Conservation (phyloP, 352 stramenopile species). For the Phytophthora boehmeriae region DNA sequence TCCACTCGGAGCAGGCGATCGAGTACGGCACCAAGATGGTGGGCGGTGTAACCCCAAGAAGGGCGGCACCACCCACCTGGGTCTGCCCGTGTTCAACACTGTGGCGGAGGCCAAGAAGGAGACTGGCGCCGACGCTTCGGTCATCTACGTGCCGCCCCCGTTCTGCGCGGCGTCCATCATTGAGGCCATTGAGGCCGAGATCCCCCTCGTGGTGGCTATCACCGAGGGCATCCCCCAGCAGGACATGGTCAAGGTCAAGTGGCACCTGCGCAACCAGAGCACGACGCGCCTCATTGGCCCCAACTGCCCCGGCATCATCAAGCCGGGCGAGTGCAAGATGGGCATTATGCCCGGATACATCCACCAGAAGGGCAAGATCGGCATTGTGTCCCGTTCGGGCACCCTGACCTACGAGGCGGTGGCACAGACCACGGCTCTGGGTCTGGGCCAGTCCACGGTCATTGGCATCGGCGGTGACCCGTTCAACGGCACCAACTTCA, state of each 20-base stretch:
- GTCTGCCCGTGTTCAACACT: slow-evolving; percentile 99
- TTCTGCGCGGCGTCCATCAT: slow-evolving; percentile 98
- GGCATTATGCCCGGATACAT: slow-evolving; percentile 99
- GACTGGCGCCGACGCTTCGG: slow-evolving; percentile 93
- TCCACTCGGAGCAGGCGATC: slow-evolving; percentile 99
- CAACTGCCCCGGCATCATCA: slow-evolving; percentile 99
- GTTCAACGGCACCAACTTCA: slow-evolving; percentile 99
- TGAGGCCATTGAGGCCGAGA: slow-evolving; percentile 98
- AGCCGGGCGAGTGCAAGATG: slow-evolving; percentile 99
- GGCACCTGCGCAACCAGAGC: slow-evolving; percentile 92
- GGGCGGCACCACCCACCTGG: slow-evolving; percentile 96
- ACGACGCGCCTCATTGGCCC: slow-evolving; percentile 98
- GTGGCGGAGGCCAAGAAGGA: slow-evolving; percentile 91
- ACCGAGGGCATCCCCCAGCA: slow-evolving; percentile 99
- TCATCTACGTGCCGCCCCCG: slow-evolving; percentile 99
- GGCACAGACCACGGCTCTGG: slow-evolving; percentile 96
- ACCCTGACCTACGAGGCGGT: slow-evolving; percentile 99
- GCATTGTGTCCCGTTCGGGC: slow-evolving; percentile 98
- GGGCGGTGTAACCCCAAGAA: slow-evolving; percentile 99
- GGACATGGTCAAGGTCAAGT: slow-evolving; percentile 99
- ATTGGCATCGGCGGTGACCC: slow-evolving; percentile 99
- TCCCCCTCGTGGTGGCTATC: slow-evolving; percentile 97
- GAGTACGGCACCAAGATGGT: slow-evolving; percentile 99
- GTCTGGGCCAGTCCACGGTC: slow-evolving; percentile 98
- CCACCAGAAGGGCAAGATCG: slow-evolving; percentile 98